phyloP scores from a whole-genome alignment of 2,329 filamentous ascomycete species.

The Aureobasidium vineae region DNA sequence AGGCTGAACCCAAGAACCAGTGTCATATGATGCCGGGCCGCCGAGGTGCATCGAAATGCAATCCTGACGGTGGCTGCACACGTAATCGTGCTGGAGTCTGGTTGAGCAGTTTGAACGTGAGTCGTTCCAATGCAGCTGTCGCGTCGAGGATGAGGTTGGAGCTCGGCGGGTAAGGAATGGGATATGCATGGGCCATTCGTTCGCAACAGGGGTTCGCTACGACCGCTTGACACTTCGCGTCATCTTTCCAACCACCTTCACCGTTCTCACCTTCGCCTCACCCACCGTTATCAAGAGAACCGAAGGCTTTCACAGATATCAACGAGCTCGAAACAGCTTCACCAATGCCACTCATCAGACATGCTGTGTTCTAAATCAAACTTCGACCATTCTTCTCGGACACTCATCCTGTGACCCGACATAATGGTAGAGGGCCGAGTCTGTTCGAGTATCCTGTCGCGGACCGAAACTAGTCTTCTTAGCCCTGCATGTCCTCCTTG shows the following conservation, averaged over 20 bases:
- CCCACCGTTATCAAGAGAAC: background rate
- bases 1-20: conserved; percentile 9
- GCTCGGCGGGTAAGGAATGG: background rate
- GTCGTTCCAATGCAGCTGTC: background rate
- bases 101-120: background rate
- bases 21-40: background rate
- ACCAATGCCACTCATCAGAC: background rate
- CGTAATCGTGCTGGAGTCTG: background rate
- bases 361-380: background rate
- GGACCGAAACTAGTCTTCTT: conserved; percentile 6
- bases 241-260: conserved; percentile 4
- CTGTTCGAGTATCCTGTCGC: background rate
- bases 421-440: background rate
- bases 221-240: conserved; percentile 11
- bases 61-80: background rate
- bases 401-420: conserved; percentile 5
- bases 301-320: background rate
- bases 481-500: conserved; percentile 4
- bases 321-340: background rate
- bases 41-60: background rate
- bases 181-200: background rate
- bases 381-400: background rate
- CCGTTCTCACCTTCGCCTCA: background rate
- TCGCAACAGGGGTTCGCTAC: background rate
- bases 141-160: background rate